Conservation (phyloP, 768 basidiomycete species). For the Collybia nuda region DNA sequence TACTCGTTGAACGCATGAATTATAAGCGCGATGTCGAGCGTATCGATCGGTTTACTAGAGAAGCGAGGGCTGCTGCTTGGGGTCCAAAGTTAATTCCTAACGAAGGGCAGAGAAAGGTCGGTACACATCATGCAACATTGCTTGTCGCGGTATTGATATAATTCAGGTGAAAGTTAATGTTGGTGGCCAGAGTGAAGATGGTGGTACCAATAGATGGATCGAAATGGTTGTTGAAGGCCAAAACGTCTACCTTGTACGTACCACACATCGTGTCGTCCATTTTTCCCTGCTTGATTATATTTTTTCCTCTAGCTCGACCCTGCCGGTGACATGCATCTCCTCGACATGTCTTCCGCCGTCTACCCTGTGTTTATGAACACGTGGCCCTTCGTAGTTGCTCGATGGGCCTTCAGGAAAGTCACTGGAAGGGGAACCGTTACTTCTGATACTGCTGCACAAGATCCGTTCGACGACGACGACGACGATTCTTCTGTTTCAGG, state of each 20-base stretch:
- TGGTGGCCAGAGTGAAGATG: constrained; percentile 55
- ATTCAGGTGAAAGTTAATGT: constrained; percentile 71
- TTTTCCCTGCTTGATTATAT: background rate
- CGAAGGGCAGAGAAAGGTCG: constrained; percentile 69
- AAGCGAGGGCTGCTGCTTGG: constrained; percentile 80
- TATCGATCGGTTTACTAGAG: constrained; percentile 57
- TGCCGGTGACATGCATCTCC: constrained; percentile 52
- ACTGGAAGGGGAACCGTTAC: constrained; percentile 15
- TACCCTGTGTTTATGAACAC: constrained; percentile 61
- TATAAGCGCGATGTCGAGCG: constrained; percentile 70
- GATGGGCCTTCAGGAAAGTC: constrained; percentile 26
- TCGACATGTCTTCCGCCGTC: constrained; percentile 59
- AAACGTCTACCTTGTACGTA: constrained; percentile 73
- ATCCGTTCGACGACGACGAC: constrained; percentile 33
- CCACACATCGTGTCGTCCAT: background rate
- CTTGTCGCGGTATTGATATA: constrained; percentile 3
- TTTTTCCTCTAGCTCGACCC: constrained; percentile 52
- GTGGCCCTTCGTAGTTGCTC: constrained; percentile 63
- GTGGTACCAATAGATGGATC: constrained; percentile 52
- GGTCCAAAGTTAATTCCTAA: constrained; percentile 70
- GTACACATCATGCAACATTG: constrained; percentile 7
- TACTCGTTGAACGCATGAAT: constrained; percentile 75
- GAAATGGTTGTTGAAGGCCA: constrained; percentile 83
- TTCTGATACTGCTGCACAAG: constrained; percentile 15
- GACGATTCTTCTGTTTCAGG: constrained; percentile 41